Evolutionary conservation across 2,329 filamentous ascomycete species (phyloP).

Genomic region (Fusarium sororula): DNA sequence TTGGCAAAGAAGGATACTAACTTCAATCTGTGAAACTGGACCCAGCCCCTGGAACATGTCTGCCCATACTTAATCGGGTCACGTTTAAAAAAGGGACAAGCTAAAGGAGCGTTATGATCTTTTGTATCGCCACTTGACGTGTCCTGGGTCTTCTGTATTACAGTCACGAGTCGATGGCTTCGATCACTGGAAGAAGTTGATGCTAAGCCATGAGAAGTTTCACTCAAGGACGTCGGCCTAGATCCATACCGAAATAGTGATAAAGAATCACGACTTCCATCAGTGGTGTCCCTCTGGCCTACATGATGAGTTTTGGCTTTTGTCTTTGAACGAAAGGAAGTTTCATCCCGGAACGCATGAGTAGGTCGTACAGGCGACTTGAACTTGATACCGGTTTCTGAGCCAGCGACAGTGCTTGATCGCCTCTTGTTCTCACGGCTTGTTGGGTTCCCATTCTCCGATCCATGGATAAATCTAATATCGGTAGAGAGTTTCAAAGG

Average conservation of each 20-base stretch:
- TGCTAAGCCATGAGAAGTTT: not conserved
- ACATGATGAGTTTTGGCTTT: not conserved
- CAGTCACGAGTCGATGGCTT: not conserved
- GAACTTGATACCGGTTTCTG: not conserved
- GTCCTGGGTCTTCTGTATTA: not conserved
- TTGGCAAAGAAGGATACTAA: not conserved
- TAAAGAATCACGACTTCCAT: not conserved
- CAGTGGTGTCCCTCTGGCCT: not conserved
- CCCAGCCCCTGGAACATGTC: not conserved
- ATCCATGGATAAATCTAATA: not conserved
- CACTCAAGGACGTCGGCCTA: not conserved
- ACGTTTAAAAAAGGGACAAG: not conserved
- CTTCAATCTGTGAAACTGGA: not conserved
- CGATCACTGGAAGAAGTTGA: not conserved
- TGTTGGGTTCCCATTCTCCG: no score
- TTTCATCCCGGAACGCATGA: not conserved
- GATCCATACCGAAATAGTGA: not conserved
- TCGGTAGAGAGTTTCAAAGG: not conserved
- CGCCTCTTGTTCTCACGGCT: not conserved
- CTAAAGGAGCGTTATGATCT: not conserved
- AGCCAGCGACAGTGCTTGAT: not conserved
- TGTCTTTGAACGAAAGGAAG: not conserved
- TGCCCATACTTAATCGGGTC: not conserved
- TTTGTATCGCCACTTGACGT: not conserved
- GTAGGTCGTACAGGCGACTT: not conserved